These are phyloP conservation scores for Tricholoma sp. DNA, from an alignment of 768 basidiomycete genomes.

Conservation along the genomic window DNA sequence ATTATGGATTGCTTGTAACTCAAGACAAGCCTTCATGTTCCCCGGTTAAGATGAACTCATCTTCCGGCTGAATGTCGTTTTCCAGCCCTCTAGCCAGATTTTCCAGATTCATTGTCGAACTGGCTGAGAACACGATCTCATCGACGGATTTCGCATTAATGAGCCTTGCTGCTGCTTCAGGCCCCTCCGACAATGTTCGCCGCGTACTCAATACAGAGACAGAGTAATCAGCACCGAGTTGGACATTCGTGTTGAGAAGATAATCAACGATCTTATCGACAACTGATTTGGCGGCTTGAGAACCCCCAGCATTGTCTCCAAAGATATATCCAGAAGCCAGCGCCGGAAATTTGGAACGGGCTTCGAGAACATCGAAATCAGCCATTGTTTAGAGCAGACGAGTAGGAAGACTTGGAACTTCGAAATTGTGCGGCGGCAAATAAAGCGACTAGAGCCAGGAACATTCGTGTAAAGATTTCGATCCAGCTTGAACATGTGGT, in stretches of 20 bases:
- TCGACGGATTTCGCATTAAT: conserved; percentile 59
- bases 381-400: conserved; percentile 11
- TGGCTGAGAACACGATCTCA: conserved; percentile 64
- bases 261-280: conserved; percentile 63
- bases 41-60: conserved; percentile 73
- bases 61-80: conserved; percentile 44
- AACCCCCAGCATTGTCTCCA: conserved; percentile 76
- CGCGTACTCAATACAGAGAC: conserved; percentile 46
- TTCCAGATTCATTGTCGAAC: conserved; percentile 64
- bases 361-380: conserved; percentile 42
- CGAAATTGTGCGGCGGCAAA: neutral
- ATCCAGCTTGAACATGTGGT: no score
- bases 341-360: conserved; percentile 59
- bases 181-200: conserved; percentile 44
- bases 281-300: conserved; percentile 50
- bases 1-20: neutral
- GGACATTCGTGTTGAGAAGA: conserved; percentile 66
- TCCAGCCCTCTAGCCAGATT: conserved; percentile 65
- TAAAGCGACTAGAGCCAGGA: neutral
- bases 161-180: conserved; percentile 47
- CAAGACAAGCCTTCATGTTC: conserved; percentile 66
- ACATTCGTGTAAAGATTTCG: no score
- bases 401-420: neutral
- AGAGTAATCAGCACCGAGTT: conserved; percentile 67
- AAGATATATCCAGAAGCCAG: conserved; percentile 57